Evolutionary conservation across 257 asterid species (phyloP), one percentile per base, ranked within the genome.

Genomic region (Linderniella brevidens): DNA sequence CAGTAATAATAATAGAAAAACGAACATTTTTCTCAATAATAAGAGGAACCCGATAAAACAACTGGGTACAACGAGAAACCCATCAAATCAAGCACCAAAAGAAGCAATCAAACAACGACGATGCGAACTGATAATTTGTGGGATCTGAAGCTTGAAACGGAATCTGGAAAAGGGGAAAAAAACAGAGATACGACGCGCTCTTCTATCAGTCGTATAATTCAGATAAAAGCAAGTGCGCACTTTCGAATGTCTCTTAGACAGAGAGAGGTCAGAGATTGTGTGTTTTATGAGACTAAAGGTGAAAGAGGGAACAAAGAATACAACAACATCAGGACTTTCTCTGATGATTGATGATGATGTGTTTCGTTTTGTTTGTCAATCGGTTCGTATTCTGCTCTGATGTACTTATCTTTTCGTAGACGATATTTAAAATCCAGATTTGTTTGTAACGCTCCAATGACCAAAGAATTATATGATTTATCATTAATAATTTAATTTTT

Each of bases 311-410:
- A 55, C 3, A 3, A 25, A 25, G 32, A 25, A 25, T 2, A 25
- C 6, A n/a, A 25, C 67, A 66, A 69, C 69, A 73, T 69, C 65
- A 69, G 74, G 60, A 66, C 59, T 69, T 63, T 60, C 65, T 63
- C 67, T 73, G 71, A n/a, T n/a, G n/a, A n/a, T 64, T 58, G 63
- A 63, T 65, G 49, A 57, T 50, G 32, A 25, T 25, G 57, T 66
- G 58, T 55, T 62, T 41, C 52, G 54, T 63, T 66, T 71, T 74
- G 75, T 64, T 68, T 52, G 73, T 36, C 25, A 45, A 66, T 59
- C 64, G 65, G 60, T 52, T 44, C 68, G 60, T 65, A 63, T 25
- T 59, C 48, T 65, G 50, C 54, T 65, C 59, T 50, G 41, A 3
- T 25, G 32, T 25, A 25, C 32, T 25, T 25, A 25, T 25, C 32